Conservation (phyloP, 768 basidiomycete genomes). For the Pulveroboletus ravenelii region DNA sequence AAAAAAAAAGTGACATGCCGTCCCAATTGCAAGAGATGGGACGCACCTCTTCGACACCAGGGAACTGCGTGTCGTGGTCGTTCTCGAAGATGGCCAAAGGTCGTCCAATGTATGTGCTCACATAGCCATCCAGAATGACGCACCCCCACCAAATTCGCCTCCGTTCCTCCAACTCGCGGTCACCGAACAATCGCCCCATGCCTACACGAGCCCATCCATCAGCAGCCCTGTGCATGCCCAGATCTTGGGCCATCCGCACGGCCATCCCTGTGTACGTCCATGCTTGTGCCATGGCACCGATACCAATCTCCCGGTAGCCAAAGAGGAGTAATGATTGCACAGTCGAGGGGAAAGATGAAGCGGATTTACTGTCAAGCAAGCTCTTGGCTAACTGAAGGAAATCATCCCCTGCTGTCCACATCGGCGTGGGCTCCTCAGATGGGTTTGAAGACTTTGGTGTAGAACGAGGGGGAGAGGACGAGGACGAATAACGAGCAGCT, state of each 20-base stretch:
- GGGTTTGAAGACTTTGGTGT: slow-evolving; percentile 33
- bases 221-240: slow-evolving; percentile 78
- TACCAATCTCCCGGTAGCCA: slow-evolving; percentile 82
- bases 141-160: slow-evolving; percentile 77
- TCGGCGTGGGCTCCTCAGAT: slow-evolving; percentile 41
- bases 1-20: slow-evolving; percentile 10
- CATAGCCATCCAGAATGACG: slow-evolving; percentile 74
- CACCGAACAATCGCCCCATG: slow-evolving; percentile 53
- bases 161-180: slow-evolving; percentile 62
- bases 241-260: slow-evolving; percentile 87
- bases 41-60: slow-evolving; percentile 53
- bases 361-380: slow-evolving; percentile 62
- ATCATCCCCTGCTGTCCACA: slow-evolving; percentile 80
- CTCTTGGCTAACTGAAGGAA: slow-evolving; percentile 65
- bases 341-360: slow-evolving; percentile 67
- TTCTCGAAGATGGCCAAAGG: slow-evolving; percentile 70
- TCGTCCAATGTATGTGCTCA: slow-evolving; percentile 74
- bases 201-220: slow-evolving; percentile 69
- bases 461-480: slow-evolving; percentile 27
- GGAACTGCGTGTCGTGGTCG: slow-evolving; percentile 72
- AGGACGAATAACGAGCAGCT: slow-evolving; percentile 63
- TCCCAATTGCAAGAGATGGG: not conserved
- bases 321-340: slow-evolving; percentile 77
- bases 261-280: slow-evolving; percentile 88
- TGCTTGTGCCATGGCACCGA: slow-evolving; percentile 83